Evolutionary conservation across 2,329 filamentous ascomycete genomes (phyloP).

Genomic region (Colletotrichum sublineola): DNA sequence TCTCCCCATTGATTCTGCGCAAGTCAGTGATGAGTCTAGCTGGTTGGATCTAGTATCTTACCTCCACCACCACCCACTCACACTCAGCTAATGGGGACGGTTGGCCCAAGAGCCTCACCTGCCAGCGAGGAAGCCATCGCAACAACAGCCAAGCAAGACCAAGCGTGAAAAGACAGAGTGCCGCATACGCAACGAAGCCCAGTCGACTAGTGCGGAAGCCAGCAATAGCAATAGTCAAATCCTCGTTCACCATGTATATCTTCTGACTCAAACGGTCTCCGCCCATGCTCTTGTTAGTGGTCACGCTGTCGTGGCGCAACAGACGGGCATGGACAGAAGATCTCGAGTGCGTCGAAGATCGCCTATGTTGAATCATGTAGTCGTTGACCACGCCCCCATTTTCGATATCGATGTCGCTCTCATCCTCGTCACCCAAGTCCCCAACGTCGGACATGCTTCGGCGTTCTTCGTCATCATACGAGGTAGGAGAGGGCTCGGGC

Average conservation of each 20-base stretch:
- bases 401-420: conserved; percentile 54
- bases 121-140: conserved; percentile 91
- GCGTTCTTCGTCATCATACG: conserved; percentile 46
- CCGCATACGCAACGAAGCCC: conserved; percentile 77
- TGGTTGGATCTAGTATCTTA: conserved; percentile 52
- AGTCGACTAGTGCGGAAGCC: conserved; percentile 84
- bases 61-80: conserved; percentile 93
- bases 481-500: conserved; percentile 33
- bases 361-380: conserved; percentile 68
- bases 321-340: conserved; percentile 73
- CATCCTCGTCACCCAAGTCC: conserved; percentile 56
- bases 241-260: conserved; percentile 92
- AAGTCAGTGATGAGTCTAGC: conserved; percentile 30
- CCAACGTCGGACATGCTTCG: conserved; percentile 55
- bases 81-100: conserved; percentile 78
- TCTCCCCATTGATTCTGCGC: conserved; percentile 93
- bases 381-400: conserved; percentile 59
- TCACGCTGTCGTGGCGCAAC: conserved; percentile 77
- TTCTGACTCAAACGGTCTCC: conserved; percentile 83
- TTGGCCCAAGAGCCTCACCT: conserved; percentile 80
- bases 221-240: conserved; percentile 92
- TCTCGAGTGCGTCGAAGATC: conserved; percentile 72
- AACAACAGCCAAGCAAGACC: conserved; percentile 88
- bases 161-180: conserved; percentile 78
- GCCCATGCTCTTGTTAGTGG: conserved; percentile 75